Evolutionary conservation across 1,139 yeast genomes (phyloP), one percentile per base, ranked within the genome.

Genomic region (Blastobotrys ciferrii): DNA sequence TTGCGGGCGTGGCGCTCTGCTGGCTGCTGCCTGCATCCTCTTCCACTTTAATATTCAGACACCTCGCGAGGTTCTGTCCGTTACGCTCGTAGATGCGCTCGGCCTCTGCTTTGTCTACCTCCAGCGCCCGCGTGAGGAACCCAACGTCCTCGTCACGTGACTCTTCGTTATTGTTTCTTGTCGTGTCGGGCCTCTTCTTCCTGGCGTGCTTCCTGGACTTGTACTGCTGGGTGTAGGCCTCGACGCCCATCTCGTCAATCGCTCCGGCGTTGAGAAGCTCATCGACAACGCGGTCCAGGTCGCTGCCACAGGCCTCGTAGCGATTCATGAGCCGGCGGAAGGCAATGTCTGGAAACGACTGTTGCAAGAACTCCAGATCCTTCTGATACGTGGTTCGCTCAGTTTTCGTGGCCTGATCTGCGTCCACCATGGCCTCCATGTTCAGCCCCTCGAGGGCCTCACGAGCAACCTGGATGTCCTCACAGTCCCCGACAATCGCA

Each of bases 321-420:
- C 54, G 55, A 12, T 42, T 49, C 19, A 49, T 39, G 7, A 61
- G 42, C 2, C 48, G 19, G 1, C 53, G 50, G 11, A 32, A 19
- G 1, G 60, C 45, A 9, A 60, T 33, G 9, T 51, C 39, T 4
- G 66, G 66, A 51, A 62, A 62, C 12, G 60, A 56, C 28, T 54
- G 55, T 13, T 42, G 42, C 31, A 59, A 47, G 39, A 58, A 58
- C 19, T 36, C 38, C 12, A 58, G 32, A 14, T 52, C 45, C 15
- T 45, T 50, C 11, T 35, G 19, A 37, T 25, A 28, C 17, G 12
- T 11, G 13, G 20, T 17, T 18, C 31, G 19, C 13, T 33, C 31
- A n/a, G 36, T 35, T 11, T 13, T 32, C 12, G 28, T n/a, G 2
- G 35, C 35, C 2, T 19, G 12, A 15, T n/a, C 40, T 13, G 20